Evolutionary conservation across 768 basidiomycete species (phyloP), one percentile per base, ranked within the genome.

Genomic region (Tylopilus subfusipes): DNA sequence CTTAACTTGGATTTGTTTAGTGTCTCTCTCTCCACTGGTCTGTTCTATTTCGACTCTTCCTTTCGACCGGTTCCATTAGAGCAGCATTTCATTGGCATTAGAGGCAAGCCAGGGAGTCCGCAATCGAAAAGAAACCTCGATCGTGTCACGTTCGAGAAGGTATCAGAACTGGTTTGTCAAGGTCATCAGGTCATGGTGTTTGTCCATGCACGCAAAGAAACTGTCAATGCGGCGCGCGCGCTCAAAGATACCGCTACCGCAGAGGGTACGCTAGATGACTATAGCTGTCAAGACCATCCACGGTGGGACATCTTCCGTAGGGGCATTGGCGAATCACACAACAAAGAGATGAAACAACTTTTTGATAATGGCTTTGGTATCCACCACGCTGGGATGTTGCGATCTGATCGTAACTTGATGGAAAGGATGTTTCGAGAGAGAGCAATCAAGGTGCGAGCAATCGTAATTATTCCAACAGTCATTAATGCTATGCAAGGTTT

Each of bases 111-210:
- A 0, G 83, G 87, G 48, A 89, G 88, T 60, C 61, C 72, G 2
- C 78, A 77, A 22, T 85, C 86, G n/a, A 84, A 83, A 60, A 88
- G 83, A 64, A 96, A 95, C 62, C 78, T 98, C 48, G 97, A 99
- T 69, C 75, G 76, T 24, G 92, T 93, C 24, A 86, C 90, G 2
- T 98, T 88, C 62, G 80, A 95, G 62, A 98, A 96, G 73, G 93
- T 98, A 19, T 81, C 87, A 4, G 88, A 90, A 31, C 76, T 98
- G 7, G 90, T 98, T 27, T 78, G 74, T n/a, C 82, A 85, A 61
- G 97, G 95, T 3, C 97, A 99, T 73, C 97, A 98, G 70, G 93
- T 97, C 56, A 98, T 99, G 95, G 95, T 99, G 1, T 99, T 99
- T 64, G 97, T 99, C 10, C 97, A 99, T 70, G 93, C 97, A 14